phyloP scores from a whole-genome alignment of 768 basidiomycete genomes.

The Pleurotus eryngii region DNA sequence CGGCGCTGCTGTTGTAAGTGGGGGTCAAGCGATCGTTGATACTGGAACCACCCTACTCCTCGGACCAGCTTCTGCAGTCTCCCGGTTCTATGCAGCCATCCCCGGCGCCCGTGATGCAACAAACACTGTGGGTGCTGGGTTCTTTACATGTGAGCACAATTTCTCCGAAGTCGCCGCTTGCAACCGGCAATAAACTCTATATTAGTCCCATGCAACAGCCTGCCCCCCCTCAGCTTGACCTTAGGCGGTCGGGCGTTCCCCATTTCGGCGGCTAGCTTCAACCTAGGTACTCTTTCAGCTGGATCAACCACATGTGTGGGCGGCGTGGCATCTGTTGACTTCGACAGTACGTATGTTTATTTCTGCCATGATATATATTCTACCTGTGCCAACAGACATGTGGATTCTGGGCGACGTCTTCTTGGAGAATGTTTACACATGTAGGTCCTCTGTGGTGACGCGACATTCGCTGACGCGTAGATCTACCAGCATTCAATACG shows the following conservation, averaged over 20 bases:
- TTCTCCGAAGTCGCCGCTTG: too few relatives aligned
- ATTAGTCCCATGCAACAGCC: conserved; percentile 21
- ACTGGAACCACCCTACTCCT: conserved; percentile 34
- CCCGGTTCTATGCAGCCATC: conserved; percentile 20
- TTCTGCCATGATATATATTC: background rate
- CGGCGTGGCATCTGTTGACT: conserved; percentile 46
- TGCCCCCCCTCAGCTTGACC: conserved; percentile 27
- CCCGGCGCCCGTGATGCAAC: conserved; percentile 17
- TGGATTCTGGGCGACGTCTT: conserved; percentile 8
- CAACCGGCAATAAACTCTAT: conserved; percentile 1
- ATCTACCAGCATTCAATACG: conserved; percentile 32
- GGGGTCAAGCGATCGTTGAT: conserved; percentile 27
- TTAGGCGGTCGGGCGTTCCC: conserved; percentile 34
- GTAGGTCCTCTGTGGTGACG: background rate
- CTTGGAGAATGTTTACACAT: conserved; percentile 6
- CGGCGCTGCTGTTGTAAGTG: conserved; percentile 7
- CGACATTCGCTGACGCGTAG: background rate
- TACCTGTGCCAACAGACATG: background rate
- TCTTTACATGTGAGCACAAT: conserved; percentile 11
- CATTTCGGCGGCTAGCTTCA: conserved; percentile 41
- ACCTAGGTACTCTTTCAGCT: conserved; percentile 35
- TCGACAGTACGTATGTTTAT: conserved; percentile 12
- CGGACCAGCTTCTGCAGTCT: conserved; percentile 21
- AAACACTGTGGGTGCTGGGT: conserved; percentile 8
- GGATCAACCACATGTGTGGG: conserved; percentile 45